Evolutionary conservation across 768 basidiomycete species (phyloP), one percentile per base, ranked within the genome.

Genomic region (Leccinum obscurum): DNA sequence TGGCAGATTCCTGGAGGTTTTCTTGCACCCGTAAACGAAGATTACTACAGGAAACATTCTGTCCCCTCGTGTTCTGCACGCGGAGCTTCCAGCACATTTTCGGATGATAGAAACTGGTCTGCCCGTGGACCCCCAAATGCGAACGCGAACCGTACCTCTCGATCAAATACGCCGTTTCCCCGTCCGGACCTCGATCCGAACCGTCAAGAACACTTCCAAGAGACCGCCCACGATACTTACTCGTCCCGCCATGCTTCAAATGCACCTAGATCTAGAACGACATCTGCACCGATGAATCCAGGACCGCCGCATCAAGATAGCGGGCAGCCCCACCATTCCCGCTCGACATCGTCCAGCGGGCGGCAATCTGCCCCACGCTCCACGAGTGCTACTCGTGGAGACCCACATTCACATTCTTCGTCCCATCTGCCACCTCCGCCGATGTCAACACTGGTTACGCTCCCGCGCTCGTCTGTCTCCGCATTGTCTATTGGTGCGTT

Each of bases 401-500:
- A 68, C 3, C 62, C 60, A 3, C 68, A 50, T 57, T 59, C 64
- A n/a, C 60, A 83, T 7, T 63, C 80, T 13, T 73, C 79, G 41
- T 68, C 73, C 6, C 66, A 76, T 3, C 56, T 77, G 0, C 71
- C 69, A 26, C 72, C 85, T 55, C 69, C 82, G 3, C 90, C 10
- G 77, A 88, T 49, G 83, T 96, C 35, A 81, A 90, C 62, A 41
- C 79, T 97, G 4, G 77, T 95, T 2, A 76, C 77, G 0, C 86
- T 92, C 80, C 73, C 84, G 0, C 69, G 78, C 1, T 82, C 82
- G 7, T 78, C 80, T 14, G 74, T 95, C n/a, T 71, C 79, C 2
- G 73, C 79, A 3, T 78, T 96, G 14, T 84, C 88, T 7, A 84
- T 95, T 56, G 77, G 84, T 24, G 75, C 81, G n/a, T 78, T 97